phyloP scores from a whole-genome alignment of 2,329 filamentous ascomycete species.

The Penicillium sp. region DNA sequence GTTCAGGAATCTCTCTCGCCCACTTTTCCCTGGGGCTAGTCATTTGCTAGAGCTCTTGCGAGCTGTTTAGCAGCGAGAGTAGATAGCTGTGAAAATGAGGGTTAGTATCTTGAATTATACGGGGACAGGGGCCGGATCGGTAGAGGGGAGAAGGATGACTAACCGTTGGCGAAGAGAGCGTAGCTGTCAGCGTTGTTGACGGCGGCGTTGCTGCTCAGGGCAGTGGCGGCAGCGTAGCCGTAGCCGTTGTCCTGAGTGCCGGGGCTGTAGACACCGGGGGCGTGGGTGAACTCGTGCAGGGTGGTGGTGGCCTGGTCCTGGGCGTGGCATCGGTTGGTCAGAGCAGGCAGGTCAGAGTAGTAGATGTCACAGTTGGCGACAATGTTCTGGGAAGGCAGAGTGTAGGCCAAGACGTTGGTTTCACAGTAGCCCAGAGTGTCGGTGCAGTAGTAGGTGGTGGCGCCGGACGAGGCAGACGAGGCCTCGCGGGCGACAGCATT shows the following conservation, averaged over 20 bases:
- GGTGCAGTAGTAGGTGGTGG: constrained; percentile 53
- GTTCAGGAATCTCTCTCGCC: neutral
- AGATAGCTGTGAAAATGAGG: constrained; percentile 9
- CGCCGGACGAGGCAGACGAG: constrained; percentile 43
- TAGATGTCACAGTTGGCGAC: constrained; percentile 61
- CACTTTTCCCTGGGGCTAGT: too few species aligned
- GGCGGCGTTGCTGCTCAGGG: constrained; percentile 46
- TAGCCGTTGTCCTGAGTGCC: constrained; percentile 56
- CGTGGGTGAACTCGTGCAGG: constrained; percentile 62
- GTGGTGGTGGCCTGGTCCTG: constrained; percentile 62
- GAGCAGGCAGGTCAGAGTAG: constrained; percentile 44
- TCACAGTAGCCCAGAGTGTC: constrained; percentile 52
- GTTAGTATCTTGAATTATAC: neutral
- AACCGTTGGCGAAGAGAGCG: constrained; percentile 49
- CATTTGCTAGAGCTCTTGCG: neutral
- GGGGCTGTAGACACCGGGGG: constrained; percentile 47
- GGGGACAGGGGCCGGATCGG: too few species aligned
- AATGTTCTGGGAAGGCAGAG: constrained; percentile 48
- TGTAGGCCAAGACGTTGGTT: constrained; percentile 55
- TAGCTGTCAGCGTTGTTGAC: constrained; percentile 61
- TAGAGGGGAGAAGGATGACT: constrained; percentile 4
- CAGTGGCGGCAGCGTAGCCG: constrained; percentile 48
- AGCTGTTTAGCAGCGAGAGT: constrained; percentile 12
- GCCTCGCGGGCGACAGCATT: constrained; percentile 53
- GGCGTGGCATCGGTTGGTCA: constrained; percentile 51